Base-by-base conservation (phyloP, 2,329 filamentous ascomycete species). In the Fusarium nygamai region DNA sequence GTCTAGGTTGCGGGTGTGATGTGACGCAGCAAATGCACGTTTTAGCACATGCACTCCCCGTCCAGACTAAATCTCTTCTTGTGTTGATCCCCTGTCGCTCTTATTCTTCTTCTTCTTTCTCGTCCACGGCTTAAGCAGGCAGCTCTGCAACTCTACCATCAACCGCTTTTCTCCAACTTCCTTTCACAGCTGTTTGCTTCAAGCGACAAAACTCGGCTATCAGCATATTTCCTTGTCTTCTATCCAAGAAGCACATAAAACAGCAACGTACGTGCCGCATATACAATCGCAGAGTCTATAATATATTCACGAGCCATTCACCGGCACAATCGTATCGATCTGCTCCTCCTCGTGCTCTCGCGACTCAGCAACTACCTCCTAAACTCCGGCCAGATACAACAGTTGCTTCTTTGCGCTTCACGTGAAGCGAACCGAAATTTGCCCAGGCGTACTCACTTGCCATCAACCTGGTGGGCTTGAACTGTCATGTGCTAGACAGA, bases 11-110 rank as follows among this genome's bases (percentile, higher is more conserved):
- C 39, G 64, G 61, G 50, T 63, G 62, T 74, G 72, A 74, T 72
- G 72, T 74, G 72, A 74, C 66, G 60, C 72, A 74, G 62, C 60
- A 38, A 67, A 56, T 74, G 67, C 68, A 74, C 56, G 60, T 65
- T 57, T 74, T 72, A 64, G 71, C 72, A 74, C 72, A 72, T 74
- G 72, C 68, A 67, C 64, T 64, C 39, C 68, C 69, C 48, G 22
- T 69, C 38, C 60, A 54, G 71, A 72, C 54, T 57, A 62, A 46
- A 58, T 62, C 47, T 39, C 47, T 73, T 54, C 46, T 61, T 44
- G 65, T 69, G 24, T 70, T 41, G 51, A 61, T 74, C 60, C 72
- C 68, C 72, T 74, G 67, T 74, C 64, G 44, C 68, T 74, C 72
- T 72, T 61, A 36, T n/a, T n/a, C n/a, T 68, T 68, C 33, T 61